Evolutionary conservation across 371 early-diverging fungal species (phyloP).

Genomic region (Mortierella sp.): DNA sequence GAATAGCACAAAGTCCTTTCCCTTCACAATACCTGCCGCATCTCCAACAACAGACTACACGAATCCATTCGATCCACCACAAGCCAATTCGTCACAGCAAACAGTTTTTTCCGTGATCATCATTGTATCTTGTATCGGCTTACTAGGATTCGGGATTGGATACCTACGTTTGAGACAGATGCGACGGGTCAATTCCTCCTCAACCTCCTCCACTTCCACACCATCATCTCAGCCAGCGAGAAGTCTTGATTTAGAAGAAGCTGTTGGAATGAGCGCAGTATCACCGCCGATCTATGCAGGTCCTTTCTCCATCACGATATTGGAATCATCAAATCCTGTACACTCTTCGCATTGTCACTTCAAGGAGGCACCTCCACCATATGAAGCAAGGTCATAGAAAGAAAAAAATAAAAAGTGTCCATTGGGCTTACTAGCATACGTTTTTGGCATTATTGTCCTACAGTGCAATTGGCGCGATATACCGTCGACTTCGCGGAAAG

Average conservation of each 20-base stretch:
- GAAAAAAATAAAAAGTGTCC: too few relatives aligned
- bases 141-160: conserved; percentile 28
- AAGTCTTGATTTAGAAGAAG: not conserved
- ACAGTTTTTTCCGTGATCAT: not conserved
- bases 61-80: conserved; percentile 4
- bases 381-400: too few relatives aligned
- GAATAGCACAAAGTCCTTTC: not conserved
- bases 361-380: not conserved
- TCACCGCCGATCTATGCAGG: not conserved
- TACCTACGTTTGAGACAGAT: conserved; percentile 25
- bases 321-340: not conserved
- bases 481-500: too few relatives aligned
- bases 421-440: too few relatives aligned
- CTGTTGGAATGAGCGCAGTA: not conserved
- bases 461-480: too few relatives aligned
- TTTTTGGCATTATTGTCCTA: too few relatives aligned
- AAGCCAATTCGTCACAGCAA: not conserved
- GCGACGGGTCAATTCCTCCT: conserved; percentile 30
- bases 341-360: not conserved
- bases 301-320: not conserved
- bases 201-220: not conserved
- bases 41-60: not conserved
- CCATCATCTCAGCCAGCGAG: conserved; percentile 31
- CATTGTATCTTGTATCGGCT: conserved; percentile 21
- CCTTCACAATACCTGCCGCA: not conserved